phyloP scores from a whole-genome alignment of 768 basidiomycete genomes.

The Lactarius psammicola region DNA sequence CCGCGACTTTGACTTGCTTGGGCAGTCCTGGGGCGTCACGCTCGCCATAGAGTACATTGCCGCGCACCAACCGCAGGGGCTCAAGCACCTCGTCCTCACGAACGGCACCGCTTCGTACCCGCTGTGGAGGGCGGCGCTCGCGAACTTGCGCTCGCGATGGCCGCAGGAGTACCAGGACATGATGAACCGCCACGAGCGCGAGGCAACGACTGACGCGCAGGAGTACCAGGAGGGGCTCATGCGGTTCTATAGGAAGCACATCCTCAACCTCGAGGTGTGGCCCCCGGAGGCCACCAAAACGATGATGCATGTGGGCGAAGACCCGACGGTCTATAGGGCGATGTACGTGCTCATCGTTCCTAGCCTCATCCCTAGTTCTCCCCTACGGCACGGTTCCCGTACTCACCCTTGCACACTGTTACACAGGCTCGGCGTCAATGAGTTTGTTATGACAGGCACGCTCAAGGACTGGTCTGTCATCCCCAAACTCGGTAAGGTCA shows the following conservation, averaged over 20 bases:
- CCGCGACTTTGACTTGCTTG: constrained; percentile 44
- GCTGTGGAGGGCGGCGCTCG: constrained; percentile 31
- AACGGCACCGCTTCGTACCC: constrained; percentile 34
- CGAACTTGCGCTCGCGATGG: background rate
- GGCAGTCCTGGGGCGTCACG: constrained; percentile 48
- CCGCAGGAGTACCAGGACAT: background rate
- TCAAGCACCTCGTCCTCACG: constrained; percentile 36
- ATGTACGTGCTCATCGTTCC: constrained; percentile 33
- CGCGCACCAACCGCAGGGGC: constrained; percentile 34
- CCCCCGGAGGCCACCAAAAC: constrained; percentile 33
- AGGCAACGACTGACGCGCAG: background rate
- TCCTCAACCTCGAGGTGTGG: constrained; percentile 33
- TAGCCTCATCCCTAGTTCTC: background rate
- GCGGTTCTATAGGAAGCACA: constrained; percentile 34
- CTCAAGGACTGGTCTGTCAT: constrained; percentile 28
- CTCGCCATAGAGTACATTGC: constrained; percentile 39
- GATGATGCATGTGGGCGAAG: constrained; percentile 33
- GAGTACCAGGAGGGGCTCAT: constrained; percentile 35
- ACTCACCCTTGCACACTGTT: background rate
- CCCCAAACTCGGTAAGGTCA: constrained; percentile 24
- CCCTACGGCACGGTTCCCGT: no score
- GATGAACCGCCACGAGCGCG: no score
- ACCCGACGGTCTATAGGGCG: constrained; percentile 40
- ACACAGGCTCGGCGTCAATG: constrained; percentile 9
- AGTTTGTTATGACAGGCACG: constrained; percentile 21